Percentiles rank a stretch among this genome's conserved stretches.
Conservation (phyloP, 2,329 filamentous ascomycete genomes). For the Neonectria hederae region DNA sequence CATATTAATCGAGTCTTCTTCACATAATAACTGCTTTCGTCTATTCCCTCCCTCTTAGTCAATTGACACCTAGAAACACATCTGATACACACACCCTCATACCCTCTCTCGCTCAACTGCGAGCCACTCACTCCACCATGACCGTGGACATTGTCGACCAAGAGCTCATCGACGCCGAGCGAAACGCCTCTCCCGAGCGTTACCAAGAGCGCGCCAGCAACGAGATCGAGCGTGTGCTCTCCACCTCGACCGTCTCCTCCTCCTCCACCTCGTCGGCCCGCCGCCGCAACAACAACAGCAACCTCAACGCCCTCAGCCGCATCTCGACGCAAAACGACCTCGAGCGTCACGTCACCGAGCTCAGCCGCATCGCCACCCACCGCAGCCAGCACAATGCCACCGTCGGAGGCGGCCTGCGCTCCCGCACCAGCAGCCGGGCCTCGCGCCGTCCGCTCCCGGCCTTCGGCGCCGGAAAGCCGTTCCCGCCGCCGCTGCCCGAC, state of each 20-base stretch:
- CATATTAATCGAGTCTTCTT: background rate
- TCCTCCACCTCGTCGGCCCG: slow-evolving; percentile 51
- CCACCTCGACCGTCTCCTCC: slow-evolving; percentile 60
- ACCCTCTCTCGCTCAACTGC: background rate
- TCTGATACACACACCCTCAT: background rate
- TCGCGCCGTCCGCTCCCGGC: slow-evolving; percentile 69
- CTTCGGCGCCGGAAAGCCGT: slow-evolving; percentile 80
- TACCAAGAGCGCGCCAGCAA: slow-evolving; percentile 55
- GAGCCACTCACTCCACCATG: slow-evolving; percentile 41
- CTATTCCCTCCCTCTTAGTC: background rate
- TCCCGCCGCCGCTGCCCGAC: slow-evolving; percentile 74
- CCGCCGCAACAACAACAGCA: slow-evolving; percentile 35
- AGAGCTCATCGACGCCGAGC: slow-evolving; percentile 63
- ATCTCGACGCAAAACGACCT: slow-evolving; percentile 73
- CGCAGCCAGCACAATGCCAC: slow-evolving; percentile 76
- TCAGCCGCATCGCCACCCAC: slow-evolving; percentile 77
- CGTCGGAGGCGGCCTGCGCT: slow-evolving; percentile 64
- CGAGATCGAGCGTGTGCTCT: slow-evolving; percentile 69
- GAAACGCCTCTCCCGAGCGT: slow-evolving; percentile 58
- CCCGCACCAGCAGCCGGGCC: slow-evolving; percentile 55
- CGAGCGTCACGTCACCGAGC: slow-evolving; percentile 73
- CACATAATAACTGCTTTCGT: too few species aligned
- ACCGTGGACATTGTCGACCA: slow-evolving; percentile 63
- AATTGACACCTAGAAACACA: background rate
- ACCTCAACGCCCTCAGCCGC: slow-evolving; percentile 63